A percentile compares a stretch with the other conserved stretches of the same genome.
Conservation (phyloP, 2,329 filamentous ascomycete species). For the Aspergillus pseudonomiae region DNA sequence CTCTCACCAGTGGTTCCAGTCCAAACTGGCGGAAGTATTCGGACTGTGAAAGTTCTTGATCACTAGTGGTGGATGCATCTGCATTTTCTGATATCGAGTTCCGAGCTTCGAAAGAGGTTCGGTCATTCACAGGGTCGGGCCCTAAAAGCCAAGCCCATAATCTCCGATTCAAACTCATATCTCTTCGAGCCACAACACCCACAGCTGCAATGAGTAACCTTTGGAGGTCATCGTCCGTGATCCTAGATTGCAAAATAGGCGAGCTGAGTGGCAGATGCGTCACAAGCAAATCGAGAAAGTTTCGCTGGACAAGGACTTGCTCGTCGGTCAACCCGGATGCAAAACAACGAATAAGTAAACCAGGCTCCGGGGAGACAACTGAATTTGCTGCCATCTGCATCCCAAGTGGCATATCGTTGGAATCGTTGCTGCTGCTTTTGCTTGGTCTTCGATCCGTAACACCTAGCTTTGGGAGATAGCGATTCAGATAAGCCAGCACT, state of each 20-base stretch:
- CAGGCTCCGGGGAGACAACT: slow-evolving; percentile 76
- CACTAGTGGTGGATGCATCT: slow-evolving; percentile 31
- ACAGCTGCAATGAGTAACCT: slow-evolving; percentile 79
- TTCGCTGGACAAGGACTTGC: slow-evolving; percentile 88
- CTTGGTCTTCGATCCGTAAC: slow-evolving; percentile 36
- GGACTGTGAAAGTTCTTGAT: slow-evolving; percentile 61
- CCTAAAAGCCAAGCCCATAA: slow-evolving; percentile 97
- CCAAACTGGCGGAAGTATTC: slow-evolving; percentile 85
- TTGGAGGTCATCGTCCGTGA: slow-evolving; percentile 76
- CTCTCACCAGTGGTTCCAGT: slow-evolving; percentile 70
- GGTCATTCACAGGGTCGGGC: slow-evolving; percentile 60
- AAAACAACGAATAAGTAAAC: slow-evolving; percentile 86
- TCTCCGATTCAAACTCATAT: slow-evolving; percentile 94
- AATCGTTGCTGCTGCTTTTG: slow-evolving; percentile 32
- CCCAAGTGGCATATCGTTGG: slow-evolving; percentile 27
- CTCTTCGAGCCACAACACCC: slow-evolving; percentile 83
- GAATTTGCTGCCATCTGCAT: slow-evolving; percentile 46
- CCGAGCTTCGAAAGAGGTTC: slow-evolving; percentile 33
- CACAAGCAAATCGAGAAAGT: slow-evolving; percentile 89
- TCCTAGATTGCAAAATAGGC: slow-evolving; percentile 72
- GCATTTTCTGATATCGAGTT: slow-evolving; percentile 32
- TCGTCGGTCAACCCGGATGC: slow-evolving; percentile 85
- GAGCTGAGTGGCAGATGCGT: slow-evolving; percentile 86
- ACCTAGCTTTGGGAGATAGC: slow-evolving; percentile 74
- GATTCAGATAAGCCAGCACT: slow-evolving; percentile 81